Base-by-base conservation (phyloP, 2,329 filamentous ascomycete species). In the Cladosporium halotolerans region DNA sequence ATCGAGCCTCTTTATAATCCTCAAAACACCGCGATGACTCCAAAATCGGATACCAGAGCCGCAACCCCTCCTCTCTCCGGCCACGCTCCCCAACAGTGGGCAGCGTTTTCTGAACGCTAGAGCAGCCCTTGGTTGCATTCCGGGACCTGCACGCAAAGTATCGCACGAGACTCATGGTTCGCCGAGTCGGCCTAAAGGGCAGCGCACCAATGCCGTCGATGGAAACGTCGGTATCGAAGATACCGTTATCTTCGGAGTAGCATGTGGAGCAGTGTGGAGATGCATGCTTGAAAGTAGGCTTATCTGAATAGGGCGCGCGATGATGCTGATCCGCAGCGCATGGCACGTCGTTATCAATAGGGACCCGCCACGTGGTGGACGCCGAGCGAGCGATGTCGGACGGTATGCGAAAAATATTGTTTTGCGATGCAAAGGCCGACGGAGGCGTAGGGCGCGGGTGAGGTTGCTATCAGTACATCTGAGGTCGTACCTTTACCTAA, bases 221-320 rank as follows among this genome's bases (percentile, higher is more conserved):
- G 32, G 16, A 44, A 40, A 51, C 36, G 31, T 16, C 32, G 32
- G 39, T 34, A 28, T 36, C 28, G 32, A 18, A 23, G 46, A 19
- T 38, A 51, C 43, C 18, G 40, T 51, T 51, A 51, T 51, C 48
- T 51, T 44, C 40, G 39, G 14, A 36, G 3, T 18, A 16, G 32
- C 40, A 44, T 44, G 46, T 49, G 46, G 46, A 42, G 46, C 32
- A 32, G 40, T 39, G 36, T 39, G 36, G 36, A 39, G 36, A 39
- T 14, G 23, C 23, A 28, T 28, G 23, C 23, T 28, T 28, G 23
- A 28, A n/a, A 9, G n/a, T 9, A 39, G 36, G 13, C 16, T 39
- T 39, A 39, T 39, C 36, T 39, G 36, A 39, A 39, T 39, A 28
- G 23, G 23, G 23, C 23, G 23, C 23, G 23, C 23, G 23, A 28